phyloP scores from a whole-genome alignment of 768 basidiomycete genomes.

The Mycena amicta region DNA sequence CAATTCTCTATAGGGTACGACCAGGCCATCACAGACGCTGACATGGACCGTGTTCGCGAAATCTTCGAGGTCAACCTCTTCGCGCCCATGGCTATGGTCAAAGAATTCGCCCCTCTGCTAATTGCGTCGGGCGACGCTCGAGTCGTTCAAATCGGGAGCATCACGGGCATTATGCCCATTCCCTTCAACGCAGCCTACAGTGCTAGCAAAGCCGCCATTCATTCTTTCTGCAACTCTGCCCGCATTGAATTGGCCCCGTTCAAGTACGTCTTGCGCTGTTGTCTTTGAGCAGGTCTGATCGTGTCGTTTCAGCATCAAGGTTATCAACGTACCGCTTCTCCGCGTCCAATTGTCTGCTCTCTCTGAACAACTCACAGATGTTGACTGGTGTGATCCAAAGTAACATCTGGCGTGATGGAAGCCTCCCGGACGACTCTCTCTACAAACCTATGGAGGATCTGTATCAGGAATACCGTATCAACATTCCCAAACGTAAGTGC shows the following conservation, averaged over 20 bases:
- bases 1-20: too few species aligned
- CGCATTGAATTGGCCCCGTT: conserved; percentile 3
- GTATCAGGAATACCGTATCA: conserved; percentile 14
- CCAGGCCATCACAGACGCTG: conserved; percentile 18
- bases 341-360: not conserved
- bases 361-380: conserved; percentile 1
- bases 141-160: conserved; percentile 28
- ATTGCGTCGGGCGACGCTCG: conserved; percentile 24
- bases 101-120: conserved; percentile 28
- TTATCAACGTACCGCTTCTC: conserved; percentile 8
- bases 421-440: conserved; percentile 13
- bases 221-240: conserved; percentile 5
- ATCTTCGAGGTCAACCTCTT: conserved; percentile 33
- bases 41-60: conserved; percentile 15
- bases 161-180: conserved; percentile 25
- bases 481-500: conserved; percentile 8
- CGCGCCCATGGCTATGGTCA: conserved; percentile 25
- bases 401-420: conserved; percentile 8
- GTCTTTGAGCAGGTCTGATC: not conserved
- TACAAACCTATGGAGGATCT: conserved; percentile 19
- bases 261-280: not conserved
- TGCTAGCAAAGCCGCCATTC: conserved; percentile 29
- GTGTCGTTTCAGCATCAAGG: conserved; percentile 9
- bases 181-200: conserved; percentile 29
- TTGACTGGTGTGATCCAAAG: conserved; percentile 14